phyloP scores from a whole-genome alignment of 116 monocot genomes.

The Iris pallida region DNA sequence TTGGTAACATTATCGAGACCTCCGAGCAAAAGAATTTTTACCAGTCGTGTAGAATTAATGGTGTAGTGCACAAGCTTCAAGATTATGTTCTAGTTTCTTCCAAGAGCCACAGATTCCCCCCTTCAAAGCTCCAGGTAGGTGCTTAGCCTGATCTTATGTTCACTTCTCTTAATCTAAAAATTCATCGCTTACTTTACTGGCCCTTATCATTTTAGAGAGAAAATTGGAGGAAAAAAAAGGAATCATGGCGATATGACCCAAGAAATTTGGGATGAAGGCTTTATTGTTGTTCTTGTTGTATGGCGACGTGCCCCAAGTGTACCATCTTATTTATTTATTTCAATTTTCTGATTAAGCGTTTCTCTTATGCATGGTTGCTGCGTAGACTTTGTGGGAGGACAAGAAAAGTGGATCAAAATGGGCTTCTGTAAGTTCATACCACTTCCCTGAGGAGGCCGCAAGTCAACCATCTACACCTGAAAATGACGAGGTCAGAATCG shows the following conservation, averaged over 20 bases:
- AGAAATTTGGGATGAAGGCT: no score
- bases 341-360: background rate
- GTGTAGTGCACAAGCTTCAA: slow-evolving; percentile 41
- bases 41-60: slow-evolving; percentile 52
- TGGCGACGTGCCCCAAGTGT: background rate
- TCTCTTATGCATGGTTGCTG: slow-evolving; percentile 9
- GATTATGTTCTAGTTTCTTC: slow-evolving; percentile 52
- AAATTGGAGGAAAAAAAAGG: no score
- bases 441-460: slow-evolving; percentile 37
- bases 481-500: slow-evolving; percentile 42
- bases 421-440: slow-evolving; percentile 47
- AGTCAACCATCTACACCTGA: slow-evolving; percentile 36
- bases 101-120: slow-evolving; percentile 13
- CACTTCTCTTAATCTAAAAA: background rate
- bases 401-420: slow-evolving; percentile 32
- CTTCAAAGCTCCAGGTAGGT: slow-evolving; percentile 57
- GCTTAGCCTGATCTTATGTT: background rate
- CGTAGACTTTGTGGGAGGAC: slow-evolving; percentile 67
- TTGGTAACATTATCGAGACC: slow-evolving; percentile 39
- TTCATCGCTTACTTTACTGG: background rate
- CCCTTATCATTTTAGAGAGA: no score
- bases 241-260: no score
- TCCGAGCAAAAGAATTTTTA: slow-evolving; percentile 44
- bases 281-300: background rate
- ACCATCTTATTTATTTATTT: background rate